phyloP scores from a whole-genome alignment of 257 asterid genomes.

The Forsythia viridissima region DNA sequence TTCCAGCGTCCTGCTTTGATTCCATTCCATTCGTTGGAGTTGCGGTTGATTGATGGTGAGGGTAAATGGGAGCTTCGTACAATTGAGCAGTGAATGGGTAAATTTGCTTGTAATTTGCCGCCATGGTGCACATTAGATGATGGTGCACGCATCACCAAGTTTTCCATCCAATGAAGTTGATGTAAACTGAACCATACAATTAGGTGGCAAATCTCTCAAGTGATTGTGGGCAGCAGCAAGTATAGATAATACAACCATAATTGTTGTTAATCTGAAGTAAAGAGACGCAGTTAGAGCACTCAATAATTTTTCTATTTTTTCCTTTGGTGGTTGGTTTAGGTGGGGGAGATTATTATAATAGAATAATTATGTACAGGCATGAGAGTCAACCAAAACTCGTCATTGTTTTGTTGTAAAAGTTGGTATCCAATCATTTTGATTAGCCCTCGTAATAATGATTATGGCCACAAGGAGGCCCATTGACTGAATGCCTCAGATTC shows the following conservation, averaged over 20 bases:
- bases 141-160: conserved; percentile 15
- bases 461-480: conserved; percentile 14
- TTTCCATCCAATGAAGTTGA: conserved; percentile 12
- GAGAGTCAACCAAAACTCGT: conserved; percentile 15
- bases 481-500: not conserved
- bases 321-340: conserved; percentile 17
- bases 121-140: conserved; percentile 10
- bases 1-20: conserved; percentile 94
- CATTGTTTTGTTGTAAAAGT: conserved; percentile 40
- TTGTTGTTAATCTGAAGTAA: conserved; percentile 34
- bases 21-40: conserved; percentile 89
- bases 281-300: conserved; percentile 17
- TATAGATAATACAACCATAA: conserved; percentile 18
- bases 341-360: conserved; percentile 21
- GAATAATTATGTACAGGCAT: conserved; percentile 46
- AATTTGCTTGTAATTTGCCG: conserved; percentile 16
- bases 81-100: conserved; percentile 50
- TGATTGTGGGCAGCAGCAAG: conserved; percentile 1
- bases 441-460: conserved; percentile 20
- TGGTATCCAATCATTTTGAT: conserved; percentile 19
- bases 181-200: not conserved
- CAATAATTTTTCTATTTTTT: conserved; percentile 5
- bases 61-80: conserved; percentile 98
- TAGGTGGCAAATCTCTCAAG: conserved; percentile 7
- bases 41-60: conserved; percentile 95